phyloP scores from a whole-genome alignment of 2,329 filamentous ascomycete species.

The Sordariomycetes sp. region DNA sequence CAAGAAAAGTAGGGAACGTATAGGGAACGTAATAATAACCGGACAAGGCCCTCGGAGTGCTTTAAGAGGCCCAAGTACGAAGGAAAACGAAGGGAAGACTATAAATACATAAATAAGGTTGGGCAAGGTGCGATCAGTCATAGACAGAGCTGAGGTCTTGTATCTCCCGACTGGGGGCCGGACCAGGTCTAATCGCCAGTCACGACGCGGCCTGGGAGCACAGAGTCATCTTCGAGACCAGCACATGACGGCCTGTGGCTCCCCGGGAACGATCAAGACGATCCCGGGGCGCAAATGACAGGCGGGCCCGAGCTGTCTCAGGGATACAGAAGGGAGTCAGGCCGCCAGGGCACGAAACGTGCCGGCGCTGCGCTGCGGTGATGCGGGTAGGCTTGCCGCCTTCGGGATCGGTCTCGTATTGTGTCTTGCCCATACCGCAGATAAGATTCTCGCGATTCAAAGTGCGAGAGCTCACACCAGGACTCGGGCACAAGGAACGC shows the following conservation, averaged over 20 bases:
- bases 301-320: background rate
- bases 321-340: background rate
- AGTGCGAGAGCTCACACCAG: background rate
- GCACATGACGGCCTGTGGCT: slow-evolving; percentile 2
- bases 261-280: background rate
- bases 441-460: background rate
- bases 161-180: background rate
- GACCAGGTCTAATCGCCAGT: background rate
- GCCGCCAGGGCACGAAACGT: background rate
- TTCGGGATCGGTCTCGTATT: background rate
- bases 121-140: background rate
- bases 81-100: background rate
- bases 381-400: background rate
- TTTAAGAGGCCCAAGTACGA: background rate
- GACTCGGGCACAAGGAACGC: background rate
- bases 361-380: background rate
- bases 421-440: background rate
- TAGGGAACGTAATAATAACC: background rate
- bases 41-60: too few species aligned
- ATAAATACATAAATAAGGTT: background rate
- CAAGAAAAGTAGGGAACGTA: background rate
- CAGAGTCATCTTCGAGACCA: background rate
- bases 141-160: slow-evolving; percentile 3
- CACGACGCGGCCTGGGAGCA: background rate
- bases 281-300: background rate